Base-by-base conservation (phyloP, 441 rosid species). In the Capsella rubella region DNA sequence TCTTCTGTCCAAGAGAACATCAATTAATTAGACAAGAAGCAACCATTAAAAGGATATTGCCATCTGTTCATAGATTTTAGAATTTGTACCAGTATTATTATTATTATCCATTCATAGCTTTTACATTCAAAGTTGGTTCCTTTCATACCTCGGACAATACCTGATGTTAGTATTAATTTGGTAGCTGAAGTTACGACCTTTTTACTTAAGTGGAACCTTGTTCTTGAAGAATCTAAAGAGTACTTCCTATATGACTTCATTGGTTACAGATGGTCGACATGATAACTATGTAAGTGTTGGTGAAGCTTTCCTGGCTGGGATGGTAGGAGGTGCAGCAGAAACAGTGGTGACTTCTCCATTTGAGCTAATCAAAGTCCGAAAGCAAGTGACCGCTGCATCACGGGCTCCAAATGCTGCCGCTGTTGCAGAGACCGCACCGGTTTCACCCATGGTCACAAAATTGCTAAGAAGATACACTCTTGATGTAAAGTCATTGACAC, bases 271-370 rank as follows among this genome's bases (percentile, higher is more conserved):
- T 84, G 98, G 99, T 50, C 82, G 98, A 60, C 88, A 85, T 69
- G 93, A 87, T 81, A 86, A 71, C 72, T 73, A 80, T 72, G 90
- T 95, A 62, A 46, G 85, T 83, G 77, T 84, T 69, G 77, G 83
- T 18, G 99, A 92, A 81, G 96, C 97, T 67, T 81, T 87, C 28
- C 71, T 89, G 74, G 96, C 95, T 4, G 98, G 99, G 32, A 75
- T 88, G 82, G 88, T 72, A 27, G 91, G 92, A 67, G 99, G 99
- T 70, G 87, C 87, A 27, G 75, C 79, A 56, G 98, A 95, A 78
- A 84, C 98, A 55, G 61, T 90, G 14, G 43, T 87, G 72, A 80
- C 79, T 66, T 88, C 96, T 7, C 98, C 98, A 6, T 95, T 92
- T 80, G 97, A 95, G 83, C 80, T 95, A 59, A 50, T 90, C 64